Evolutionary conservation across 352 stramenopile species (phyloP), one percentile per base, ranked within the genome.

Genomic region (Phytophthora aleatoria): DNA sequence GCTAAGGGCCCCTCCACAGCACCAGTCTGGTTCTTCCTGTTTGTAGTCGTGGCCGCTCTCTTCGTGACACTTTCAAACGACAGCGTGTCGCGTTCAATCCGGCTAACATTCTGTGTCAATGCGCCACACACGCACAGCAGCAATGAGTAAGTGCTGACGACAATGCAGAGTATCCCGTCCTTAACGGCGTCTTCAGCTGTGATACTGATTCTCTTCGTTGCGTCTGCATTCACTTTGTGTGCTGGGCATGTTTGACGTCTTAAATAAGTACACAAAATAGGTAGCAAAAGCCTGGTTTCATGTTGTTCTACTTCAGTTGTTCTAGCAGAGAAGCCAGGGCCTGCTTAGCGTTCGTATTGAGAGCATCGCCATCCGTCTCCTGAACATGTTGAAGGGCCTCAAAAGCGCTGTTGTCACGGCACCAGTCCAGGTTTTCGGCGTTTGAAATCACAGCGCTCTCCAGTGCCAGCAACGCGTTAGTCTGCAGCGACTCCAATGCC

Each of bases 61-160:
- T 81, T 94, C 47, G 75, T 94, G 20, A 69, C 67, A 49, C 67
- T 85, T 58, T 91, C 85, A 38, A 94, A 90, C 61, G 83, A 94
- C 61, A 64, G 71, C 16, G 57, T 85, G 30, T 94, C 83, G 33
- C 65, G 72, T 16, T 65, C 57, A 20, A 82, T 91, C 42, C 84
- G 84, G 10, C 60, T 65, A 16, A 55, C 33, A 8, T 59, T 75
- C 20, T 68, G 57, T 9, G 28, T 57, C 6, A 60, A 63, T 53
- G 43, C 53, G 13, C 49, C 64, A 7, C 68, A 71, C 57, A 65
- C 63, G 8, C 63, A 69, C 31, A 69, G n/a, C 30, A 74, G 35
- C 41, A 74, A 57, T 13, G 65, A 79, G 36, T 69, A 76, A 68
- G 6, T 27, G 45, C 42, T n/a, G 39, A 35, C 31, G 35, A 41